These are phyloP conservation scores for Colletotrichum shisoi DNA, from an alignment of 2,329 filamentous ascomycete genomes.

Conservation along the genomic window DNA sequence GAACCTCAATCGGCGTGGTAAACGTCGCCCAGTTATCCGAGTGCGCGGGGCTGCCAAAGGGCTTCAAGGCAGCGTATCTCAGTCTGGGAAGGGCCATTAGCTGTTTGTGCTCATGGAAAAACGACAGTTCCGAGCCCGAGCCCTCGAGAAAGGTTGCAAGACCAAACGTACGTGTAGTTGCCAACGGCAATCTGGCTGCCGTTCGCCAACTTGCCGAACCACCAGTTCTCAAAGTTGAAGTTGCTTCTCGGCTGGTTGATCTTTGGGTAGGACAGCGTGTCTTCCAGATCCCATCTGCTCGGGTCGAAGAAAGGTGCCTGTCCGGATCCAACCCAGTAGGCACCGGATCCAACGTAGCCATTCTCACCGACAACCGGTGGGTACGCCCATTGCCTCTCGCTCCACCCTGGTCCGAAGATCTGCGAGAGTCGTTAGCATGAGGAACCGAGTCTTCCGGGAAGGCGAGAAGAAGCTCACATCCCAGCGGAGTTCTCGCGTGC, in stretches of 20 bases:
- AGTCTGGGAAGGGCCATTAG: background rate
- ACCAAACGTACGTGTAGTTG: slow-evolving; percentile 49
- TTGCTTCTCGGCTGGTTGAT: slow-evolving; percentile 36
- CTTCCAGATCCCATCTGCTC: slow-evolving; percentile 41
- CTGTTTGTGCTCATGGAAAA: no score
- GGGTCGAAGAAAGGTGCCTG: slow-evolving; percentile 40
- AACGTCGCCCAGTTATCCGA: slow-evolving; percentile 43
- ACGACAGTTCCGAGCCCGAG: background rate
- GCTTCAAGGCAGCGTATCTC: slow-evolving; percentile 30
- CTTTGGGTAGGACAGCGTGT: slow-evolving; percentile 43
- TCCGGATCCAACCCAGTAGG: slow-evolving; percentile 41
- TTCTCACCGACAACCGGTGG: slow-evolving; percentile 51
- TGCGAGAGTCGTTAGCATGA: slow-evolving; percentile 2
- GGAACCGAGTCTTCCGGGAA: no score
- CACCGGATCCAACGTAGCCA: slow-evolving; percentile 54
- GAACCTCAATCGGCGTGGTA: slow-evolving; percentile 48
- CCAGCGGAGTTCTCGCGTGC: slow-evolving; percentile 41
- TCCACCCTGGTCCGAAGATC: slow-evolving; percentile 53
- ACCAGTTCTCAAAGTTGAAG: slow-evolving; percentile 47
- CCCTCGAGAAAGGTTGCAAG: no score
- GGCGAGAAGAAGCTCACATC: slow-evolving; percentile 25
- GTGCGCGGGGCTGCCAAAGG: slow-evolving; percentile 24
- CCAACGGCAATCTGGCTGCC: slow-evolving; percentile 52
- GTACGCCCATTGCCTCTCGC: slow-evolving; percentile 53
- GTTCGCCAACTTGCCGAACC: slow-evolving; percentile 55